These are phyloP conservation scores for Amphibolis antarctica DNA, from an alignment of 106 monocot genomes.

Conservation along the genomic window DNA sequence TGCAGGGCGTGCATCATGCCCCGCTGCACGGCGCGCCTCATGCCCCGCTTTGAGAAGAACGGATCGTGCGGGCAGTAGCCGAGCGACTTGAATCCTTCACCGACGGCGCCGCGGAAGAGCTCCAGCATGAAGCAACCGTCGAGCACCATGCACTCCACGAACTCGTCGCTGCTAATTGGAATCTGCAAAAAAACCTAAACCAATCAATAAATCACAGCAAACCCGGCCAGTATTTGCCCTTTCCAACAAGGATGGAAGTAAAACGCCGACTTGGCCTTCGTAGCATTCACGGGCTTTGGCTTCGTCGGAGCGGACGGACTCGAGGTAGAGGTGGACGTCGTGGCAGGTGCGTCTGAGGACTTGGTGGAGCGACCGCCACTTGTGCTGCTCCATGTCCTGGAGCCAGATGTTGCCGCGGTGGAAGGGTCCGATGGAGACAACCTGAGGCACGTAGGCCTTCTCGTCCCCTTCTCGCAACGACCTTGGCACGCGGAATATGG, in stretches of 20 bases:
- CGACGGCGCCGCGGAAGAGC: slow-evolving; percentile 51
- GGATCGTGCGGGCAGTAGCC: slow-evolving; percentile 67
- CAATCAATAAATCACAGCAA: no score
- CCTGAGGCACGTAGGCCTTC: slow-evolving; percentile 21
- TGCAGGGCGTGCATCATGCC: slow-evolving; percentile 60
- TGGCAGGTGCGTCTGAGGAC: slow-evolving; percentile 43
- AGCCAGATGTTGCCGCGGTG: slow-evolving; percentile 21
- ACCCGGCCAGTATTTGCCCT: no score
- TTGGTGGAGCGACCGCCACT: slow-evolving; percentile 17
- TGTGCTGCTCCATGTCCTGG: slow-evolving; percentile 27
- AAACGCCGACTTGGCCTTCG: slow-evolving; percentile 24
- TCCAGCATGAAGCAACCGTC: slow-evolving; percentile 66
- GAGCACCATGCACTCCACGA: slow-evolving; percentile 45
- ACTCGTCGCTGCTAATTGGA: slow-evolving; percentile 22
- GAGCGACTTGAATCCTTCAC: slow-evolving; percentile 41
- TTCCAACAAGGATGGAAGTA: no score
- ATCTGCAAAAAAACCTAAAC: no score
- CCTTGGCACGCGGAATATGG: slow-evolving; percentile 29
- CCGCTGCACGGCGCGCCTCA: no score
- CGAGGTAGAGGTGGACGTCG: slow-evolving; percentile 32
- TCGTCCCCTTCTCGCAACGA: slow-evolving; percentile 10
- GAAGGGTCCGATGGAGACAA: slow-evolving; percentile 41
- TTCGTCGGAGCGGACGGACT: slow-evolving; percentile 29
- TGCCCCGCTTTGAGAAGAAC: slow-evolving; percentile 53
- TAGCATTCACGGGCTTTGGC: slow-evolving; percentile 41